Evolutionary conservation across 345 rosid genomes (phyloP).

Genomic region (Limnanthes douglasii): DNA sequence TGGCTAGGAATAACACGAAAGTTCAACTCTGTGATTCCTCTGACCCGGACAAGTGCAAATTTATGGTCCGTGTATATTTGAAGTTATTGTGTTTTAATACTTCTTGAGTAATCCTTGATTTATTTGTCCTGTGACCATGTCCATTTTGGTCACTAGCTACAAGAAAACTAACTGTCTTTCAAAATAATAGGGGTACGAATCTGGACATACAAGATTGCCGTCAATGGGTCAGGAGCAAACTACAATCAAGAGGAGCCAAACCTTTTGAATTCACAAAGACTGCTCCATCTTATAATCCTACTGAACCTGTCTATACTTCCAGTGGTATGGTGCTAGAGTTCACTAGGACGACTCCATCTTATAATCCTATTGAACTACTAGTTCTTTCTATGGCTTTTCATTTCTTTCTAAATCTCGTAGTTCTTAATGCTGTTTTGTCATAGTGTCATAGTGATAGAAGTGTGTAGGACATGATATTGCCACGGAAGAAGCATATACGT

Average conservation of each 20-base stretch:
- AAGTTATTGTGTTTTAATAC: neutral
- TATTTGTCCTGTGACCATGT: too few species aligned
- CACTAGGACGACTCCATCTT: too few species aligned
- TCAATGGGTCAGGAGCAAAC: slow-evolving; percentile 47
- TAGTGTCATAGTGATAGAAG: neutral
- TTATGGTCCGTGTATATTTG: slow-evolving; percentile 31
- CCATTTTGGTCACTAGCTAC: too few species aligned
- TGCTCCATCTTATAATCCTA: slow-evolving; percentile 40
- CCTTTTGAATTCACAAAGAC: slow-evolving; percentile 65
- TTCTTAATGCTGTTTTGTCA: neutral
- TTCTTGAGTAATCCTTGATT: neutral
- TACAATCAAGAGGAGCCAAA: slow-evolving; percentile 45
- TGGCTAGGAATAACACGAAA: slow-evolving; percentile 65
- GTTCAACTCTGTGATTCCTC: slow-evolving; percentile 57
- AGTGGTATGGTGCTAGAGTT: too few species aligned
- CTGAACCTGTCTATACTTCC: slow-evolving; percentile 17
- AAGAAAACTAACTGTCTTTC: slow-evolving; percentile 4
- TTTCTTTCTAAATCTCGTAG: too few species aligned
- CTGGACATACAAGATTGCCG: slow-evolving; percentile 47
- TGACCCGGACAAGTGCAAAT: slow-evolving; percentile 27
- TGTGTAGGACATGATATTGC: neutral
- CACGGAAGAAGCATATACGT: neutral
- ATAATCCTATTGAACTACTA: too few species aligned
- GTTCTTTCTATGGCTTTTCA: too few species aligned
- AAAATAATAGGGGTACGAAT: slow-evolving; percentile 20